Percentiles rank a stretch among this genome's conserved stretches.
Conservation (phyloP, 495 filamentous ascomycete species). For the Aspergillus avenaceus region DNA sequence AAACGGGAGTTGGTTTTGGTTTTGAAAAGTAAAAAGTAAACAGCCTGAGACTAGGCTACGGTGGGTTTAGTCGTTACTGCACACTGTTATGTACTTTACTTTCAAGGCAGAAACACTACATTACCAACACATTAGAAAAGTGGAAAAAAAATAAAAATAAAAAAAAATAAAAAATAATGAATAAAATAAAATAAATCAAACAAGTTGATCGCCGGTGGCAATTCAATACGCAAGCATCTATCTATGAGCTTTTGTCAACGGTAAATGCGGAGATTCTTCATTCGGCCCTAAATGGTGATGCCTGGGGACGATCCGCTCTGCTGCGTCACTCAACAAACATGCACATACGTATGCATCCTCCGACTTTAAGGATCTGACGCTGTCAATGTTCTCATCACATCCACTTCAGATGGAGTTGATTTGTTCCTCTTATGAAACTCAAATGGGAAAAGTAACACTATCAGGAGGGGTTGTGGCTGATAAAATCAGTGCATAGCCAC, state of each 20-base stretch:
- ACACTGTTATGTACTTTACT: too few relatives aligned
- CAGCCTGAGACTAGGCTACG: not conserved
- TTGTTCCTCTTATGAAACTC: not conserved
- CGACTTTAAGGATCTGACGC: conserved; percentile 6
- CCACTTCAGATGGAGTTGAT: not conserved
- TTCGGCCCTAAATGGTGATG: conserved; percentile 2
- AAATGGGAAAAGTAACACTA: not conserved
- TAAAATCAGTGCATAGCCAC: not conserved
- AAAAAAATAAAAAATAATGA: too few relatives aligned
- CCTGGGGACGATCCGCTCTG: not conserved
- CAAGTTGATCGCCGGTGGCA: too few relatives aligned
- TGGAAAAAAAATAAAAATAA: not conserved
- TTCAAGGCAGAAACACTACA: not conserved
- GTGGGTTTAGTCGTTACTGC: not conserved
- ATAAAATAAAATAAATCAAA: too few relatives aligned
- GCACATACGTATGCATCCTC: conserved; percentile 1
- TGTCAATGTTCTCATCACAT: not conserved
- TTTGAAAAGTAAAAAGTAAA: too few relatives aligned
- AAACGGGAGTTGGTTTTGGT: not conserved
- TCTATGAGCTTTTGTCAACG: not conserved
- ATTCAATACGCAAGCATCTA: conserved; percentile 10
- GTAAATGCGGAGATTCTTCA: not conserved
- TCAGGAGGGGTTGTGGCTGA: not conserved
- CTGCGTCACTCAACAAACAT: not conserved
- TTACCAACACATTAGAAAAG: not conserved